Percentiles rank a stretch among this genome's conserved stretches.
These are phyloP conservation scores for Calonectria naviculata DNA, from an alignment of 2,329 filamentous ascomycete genomes.

Conservation along the genomic window DNA sequence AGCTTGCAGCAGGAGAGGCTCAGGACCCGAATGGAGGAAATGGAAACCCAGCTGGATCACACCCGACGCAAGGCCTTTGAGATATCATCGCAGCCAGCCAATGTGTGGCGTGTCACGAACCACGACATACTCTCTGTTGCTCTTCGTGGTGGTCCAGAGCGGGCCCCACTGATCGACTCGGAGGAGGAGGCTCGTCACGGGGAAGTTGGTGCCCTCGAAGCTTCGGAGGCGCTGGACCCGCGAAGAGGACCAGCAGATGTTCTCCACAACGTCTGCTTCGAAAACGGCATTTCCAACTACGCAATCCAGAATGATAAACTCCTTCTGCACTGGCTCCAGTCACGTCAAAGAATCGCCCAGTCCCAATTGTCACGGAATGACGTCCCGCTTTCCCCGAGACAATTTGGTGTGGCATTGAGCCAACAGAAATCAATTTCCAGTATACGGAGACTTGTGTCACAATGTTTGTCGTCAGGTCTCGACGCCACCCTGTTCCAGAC, in stretches of 20 bases:
- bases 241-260: slow-evolving; percentile 7
- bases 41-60: slow-evolving; percentile 44
- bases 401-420: slow-evolving; percentile 35
- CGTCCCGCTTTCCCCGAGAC: slow-evolving; percentile 5
- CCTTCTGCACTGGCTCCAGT: slow-evolving; percentile 50
- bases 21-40: slow-evolving; percentile 39
- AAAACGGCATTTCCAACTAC: slow-evolving; percentile 33
- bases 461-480: slow-evolving; percentile 38
- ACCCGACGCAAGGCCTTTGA: slow-evolving; percentile 40
- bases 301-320: slow-evolving; percentile 40
- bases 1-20: slow-evolving; percentile 34
- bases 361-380: background rate
- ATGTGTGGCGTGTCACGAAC: slow-evolving; percentile 53
- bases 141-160: slow-evolving; percentile 41
- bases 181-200: slow-evolving; percentile 20
- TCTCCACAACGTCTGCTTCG: slow-evolving; percentile 33
- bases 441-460: slow-evolving; percentile 46
- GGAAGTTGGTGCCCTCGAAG: slow-evolving; percentile 9
- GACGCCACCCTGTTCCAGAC: slow-evolving; percentile 30
- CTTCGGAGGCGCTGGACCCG: slow-evolving; percentile 13
- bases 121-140: slow-evolving; percentile 56
- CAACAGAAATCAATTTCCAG: slow-evolving; percentile 38
- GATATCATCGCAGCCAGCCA: slow-evolving; percentile 35
- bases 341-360: slow-evolving; percentile 36
- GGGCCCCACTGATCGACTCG: slow-evolving; percentile 24